Conservation (phyloP, 768 basidiomycete species). For the Pleurotus djamor region DNA sequence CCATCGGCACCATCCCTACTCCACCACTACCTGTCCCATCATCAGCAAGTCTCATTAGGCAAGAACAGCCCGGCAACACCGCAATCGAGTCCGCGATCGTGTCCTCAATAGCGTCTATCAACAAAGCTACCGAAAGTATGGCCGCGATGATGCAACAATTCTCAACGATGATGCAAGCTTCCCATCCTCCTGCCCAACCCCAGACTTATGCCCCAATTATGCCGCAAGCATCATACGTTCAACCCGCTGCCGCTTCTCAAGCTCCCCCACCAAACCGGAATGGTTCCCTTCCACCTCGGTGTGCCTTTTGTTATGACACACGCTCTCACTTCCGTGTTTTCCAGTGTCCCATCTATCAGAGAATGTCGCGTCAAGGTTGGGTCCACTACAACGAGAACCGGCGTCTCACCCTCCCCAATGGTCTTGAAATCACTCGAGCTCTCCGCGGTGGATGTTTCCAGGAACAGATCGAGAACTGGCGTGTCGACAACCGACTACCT, state of each 20-base stretch:
- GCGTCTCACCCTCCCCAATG: not conserved
- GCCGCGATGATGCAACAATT: no score
- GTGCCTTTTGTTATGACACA: not conserved
- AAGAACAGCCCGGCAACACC: no score
- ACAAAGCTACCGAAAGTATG: no score
- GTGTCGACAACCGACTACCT: not conserved
- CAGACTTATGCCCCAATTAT: no score
- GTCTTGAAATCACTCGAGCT: not conserved
- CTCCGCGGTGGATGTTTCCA: not conserved
- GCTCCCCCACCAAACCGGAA: not conserved
- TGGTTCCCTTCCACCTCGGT: not conserved
- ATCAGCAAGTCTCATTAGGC: no score
- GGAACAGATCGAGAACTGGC: constrained; percentile 2
- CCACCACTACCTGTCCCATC: no score
- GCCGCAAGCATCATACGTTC: no score
- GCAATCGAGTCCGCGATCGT: no score
- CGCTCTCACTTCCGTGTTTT: not conserved
- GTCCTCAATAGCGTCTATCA: no score
- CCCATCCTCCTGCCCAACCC: no score
- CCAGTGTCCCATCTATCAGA: not conserved
- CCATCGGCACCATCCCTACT: no score
- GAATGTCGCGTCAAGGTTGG: not conserved
- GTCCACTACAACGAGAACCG: not conserved
- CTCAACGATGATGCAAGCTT: no score
- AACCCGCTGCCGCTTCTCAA: not conserved